Base-by-base conservation (phyloP, 371 early-diverging fungal genomes). In the Mucor piriformis region DNA sequence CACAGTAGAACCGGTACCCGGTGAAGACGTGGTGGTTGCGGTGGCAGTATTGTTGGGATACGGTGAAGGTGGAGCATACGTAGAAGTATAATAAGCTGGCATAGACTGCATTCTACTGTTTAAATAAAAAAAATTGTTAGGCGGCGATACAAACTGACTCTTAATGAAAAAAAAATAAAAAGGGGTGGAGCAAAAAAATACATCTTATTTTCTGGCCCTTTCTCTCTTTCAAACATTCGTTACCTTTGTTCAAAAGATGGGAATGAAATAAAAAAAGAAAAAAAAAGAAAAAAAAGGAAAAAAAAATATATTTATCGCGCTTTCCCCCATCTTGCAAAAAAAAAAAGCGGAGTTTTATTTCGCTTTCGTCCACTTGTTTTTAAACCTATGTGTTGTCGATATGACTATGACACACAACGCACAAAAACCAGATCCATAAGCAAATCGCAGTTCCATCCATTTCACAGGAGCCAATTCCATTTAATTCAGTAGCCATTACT, bases 61-160 rank as follows among this genome's bases (percentile, higher is more conserved):
- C 18, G 61, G 49, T 10, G 58, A 51, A 24, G 62, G 33, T 24
- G 63, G 43, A 56, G 65, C 64, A 53, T 70, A 74, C 29, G 29
- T 44, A 13, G 50, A 5, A 43, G 60, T 27, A 37, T 60, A 52
- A 47, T 47, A 53, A 8, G 47, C 15, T 20, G 48, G n/a, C 8
- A 52, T 15, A 34, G 35, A 24, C 34, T 44, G 46, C 27, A 44
- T 59, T 32, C 40, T 16, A 16, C 12, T 37, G n/a, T 37, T 11
- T 37, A 37, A 13, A 13, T 37, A 10, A 13, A 37, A 37, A 37
- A 37, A 37, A n/a, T 37, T 37, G 37, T 6, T 13, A 56, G 50
- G 66, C 66, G 66, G 49, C 61, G 66, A 56, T 59, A 61, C 35
- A 66, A 66, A 61, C 61, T 60, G 61, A 53, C 49, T 51, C 50